Conservation (phyloP, 257 asterid species). For the Nicotiana paniculata region DNA sequence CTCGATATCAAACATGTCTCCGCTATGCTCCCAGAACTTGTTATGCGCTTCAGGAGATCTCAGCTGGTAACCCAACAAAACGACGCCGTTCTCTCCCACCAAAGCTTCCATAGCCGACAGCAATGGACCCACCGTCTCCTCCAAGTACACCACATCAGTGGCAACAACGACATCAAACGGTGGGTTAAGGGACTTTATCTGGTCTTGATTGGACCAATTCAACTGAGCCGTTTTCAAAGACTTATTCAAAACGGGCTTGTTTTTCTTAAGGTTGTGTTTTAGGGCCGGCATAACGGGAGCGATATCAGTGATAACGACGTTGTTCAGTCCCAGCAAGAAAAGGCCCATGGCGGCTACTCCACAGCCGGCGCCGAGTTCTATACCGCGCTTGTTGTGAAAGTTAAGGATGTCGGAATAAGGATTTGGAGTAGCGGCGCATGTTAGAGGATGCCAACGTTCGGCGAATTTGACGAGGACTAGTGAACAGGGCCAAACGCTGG, state of each 20-base stretch:
- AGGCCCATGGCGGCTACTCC: slow-evolving; percentile 86
- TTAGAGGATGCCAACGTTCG: slow-evolving; percentile 80
- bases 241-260: slow-evolving; percentile 61
- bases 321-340: slow-evolving; percentile 62
- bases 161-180: slow-evolving; percentile 81
- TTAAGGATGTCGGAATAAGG: slow-evolving; percentile 68
- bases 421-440: slow-evolving; percentile 34
- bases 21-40: slow-evolving; percentile 66
- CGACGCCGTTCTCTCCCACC: slow-evolving; percentile 75
- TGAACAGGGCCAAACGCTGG: slow-evolving; percentile 97
- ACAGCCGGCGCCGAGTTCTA: slow-evolving; percentile 91
- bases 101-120: slow-evolving; percentile 54
- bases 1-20: slow-evolving; percentile 49
- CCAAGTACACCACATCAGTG: slow-evolving; percentile 87
- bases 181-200: slow-evolving; percentile 41
- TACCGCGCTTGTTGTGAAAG: slow-evolving; percentile 63
- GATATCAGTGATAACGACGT: slow-evolving; percentile 74
- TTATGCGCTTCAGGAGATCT: slow-evolving; percentile 85
- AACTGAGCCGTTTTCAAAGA: slow-evolving; percentile 53
- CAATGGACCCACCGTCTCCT: slow-evolving; percentile 75
- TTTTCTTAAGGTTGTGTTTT: slow-evolving; percentile 70
- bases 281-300: slow-evolving; percentile 97
- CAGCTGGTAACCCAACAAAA: slow-evolving; percentile 73
- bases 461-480: slow-evolving; percentile 80
- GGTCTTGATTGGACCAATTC: slow-evolving; percentile 75